Percentiles rank a stretch among this genome's conserved stretches.
These are phyloP conservation scores for Kodamaea neixiangensis DNA, from an alignment of 805 yeast genomes.

Conservation along the genomic window DNA sequence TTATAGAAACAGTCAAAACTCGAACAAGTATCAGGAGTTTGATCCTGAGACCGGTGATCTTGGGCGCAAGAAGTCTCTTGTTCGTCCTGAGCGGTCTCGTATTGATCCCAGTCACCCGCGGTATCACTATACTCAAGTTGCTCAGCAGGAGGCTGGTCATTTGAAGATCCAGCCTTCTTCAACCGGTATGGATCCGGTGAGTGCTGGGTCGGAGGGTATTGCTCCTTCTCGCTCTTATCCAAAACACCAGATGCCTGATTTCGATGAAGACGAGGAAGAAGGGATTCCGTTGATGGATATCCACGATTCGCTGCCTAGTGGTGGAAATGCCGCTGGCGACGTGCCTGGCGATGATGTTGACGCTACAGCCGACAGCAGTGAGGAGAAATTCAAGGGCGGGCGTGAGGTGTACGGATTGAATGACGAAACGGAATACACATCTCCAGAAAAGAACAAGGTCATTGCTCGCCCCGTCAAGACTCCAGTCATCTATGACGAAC, in stretches of 20 bases:
- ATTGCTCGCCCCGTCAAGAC: constrained; percentile 23
- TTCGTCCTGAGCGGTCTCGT: constrained; percentile 79
- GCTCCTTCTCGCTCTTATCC: constrained; percentile 13
- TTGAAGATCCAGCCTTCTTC: constrained; percentile 66
- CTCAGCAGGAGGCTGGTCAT: constrained; percentile 63
- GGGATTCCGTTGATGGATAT: constrained; percentile 48
- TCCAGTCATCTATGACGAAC: constrained; percentile 15
- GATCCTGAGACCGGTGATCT: constrained; percentile 43
- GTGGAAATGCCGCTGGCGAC: background rate
- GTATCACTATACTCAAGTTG: constrained; percentile 74
- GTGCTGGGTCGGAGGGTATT: constrained; percentile 13
- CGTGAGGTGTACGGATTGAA: constrained; percentile 60
- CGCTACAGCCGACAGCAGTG: too few relatives aligned
- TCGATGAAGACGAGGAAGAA: constrained; percentile 29
- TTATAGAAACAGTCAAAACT: constrained; percentile 26
- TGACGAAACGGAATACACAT: constrained; percentile 48
- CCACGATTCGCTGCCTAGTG: constrained; percentile 18
- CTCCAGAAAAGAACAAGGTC: constrained; percentile 27
- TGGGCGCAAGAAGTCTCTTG: constrained; percentile 65
- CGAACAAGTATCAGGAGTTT: constrained; percentile 37
- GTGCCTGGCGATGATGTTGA: background rate
- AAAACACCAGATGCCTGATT: constrained; percentile 5
- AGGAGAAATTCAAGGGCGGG: constrained; percentile 31
- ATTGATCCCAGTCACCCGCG: constrained; percentile 71
- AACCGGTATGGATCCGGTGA: constrained; percentile 66